A percentile compares a stretch with the other conserved stretches of the same genome.
Conservation (phyloP, 2,329 filamentous ascomycete genomes). For the Pyrenophora teres region DNA sequence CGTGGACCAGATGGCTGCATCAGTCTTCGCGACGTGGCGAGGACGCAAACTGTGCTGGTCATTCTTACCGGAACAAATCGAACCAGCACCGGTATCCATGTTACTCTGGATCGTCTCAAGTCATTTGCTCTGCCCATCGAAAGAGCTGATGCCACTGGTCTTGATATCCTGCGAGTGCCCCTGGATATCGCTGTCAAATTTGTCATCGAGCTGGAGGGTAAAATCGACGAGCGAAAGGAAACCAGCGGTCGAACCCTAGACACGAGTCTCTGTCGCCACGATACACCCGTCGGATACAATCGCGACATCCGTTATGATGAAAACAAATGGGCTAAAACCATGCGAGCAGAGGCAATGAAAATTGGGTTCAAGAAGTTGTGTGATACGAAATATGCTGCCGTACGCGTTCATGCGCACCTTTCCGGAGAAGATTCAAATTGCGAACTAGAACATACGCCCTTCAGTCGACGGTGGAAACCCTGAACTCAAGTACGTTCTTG, state of each 20-base stretch:
- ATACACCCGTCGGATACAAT: constrained; percentile 10
- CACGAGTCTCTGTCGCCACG: constrained; percentile 13
- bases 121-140: constrained; percentile 19
- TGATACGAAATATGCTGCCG: constrained; percentile 10
- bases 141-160: constrained; percentile 14
- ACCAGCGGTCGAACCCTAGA: constrained; percentile 6
- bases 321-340: constrained; percentile 9
- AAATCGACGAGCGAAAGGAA: constrained; percentile 10
- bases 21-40: constrained; percentile 17
- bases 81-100: constrained; percentile 5
- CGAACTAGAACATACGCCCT: constrained; percentile 1
- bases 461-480: constrained; percentile 7
- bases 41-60: constrained; percentile 10
- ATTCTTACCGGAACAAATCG: constrained; percentile 7
- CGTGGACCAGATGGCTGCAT: constrained; percentile 13
- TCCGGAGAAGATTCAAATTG: constrained; percentile 12
- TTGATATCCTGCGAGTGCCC: constrained; percentile 16
- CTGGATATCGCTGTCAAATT: constrained; percentile 2
- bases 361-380: constrained; percentile 11
- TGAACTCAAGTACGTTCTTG: not conserved
- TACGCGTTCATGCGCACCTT: constrained; percentile 13
- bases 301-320: constrained; percentile 5
- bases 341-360: constrained; percentile 11
- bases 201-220: constrained; percentile 4
- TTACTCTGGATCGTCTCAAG: constrained; percentile 13